Evolutionary conservation across 2,329 filamentous ascomycete genomes (phyloP), one percentile per base, ranked within the genome.

Genomic region (Cercospora zeae-maydis): DNA sequence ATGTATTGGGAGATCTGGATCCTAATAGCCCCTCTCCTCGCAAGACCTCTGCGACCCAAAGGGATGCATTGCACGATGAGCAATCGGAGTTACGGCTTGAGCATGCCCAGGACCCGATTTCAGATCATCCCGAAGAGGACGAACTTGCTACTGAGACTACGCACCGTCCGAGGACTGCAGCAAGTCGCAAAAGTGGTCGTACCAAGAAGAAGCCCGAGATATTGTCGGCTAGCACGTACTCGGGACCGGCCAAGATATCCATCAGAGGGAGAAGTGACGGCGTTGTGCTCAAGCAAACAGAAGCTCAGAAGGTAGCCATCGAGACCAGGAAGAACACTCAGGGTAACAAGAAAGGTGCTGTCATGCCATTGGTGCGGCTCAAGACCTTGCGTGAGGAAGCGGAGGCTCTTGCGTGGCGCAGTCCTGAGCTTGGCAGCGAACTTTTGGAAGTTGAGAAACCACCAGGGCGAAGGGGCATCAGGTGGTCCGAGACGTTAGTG

Each of bases 301-400:
- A 83, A 62, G 79, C 80, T 14, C 81, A 83, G 63, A 78, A 81
- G 61, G 70, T 82, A 8, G 75, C 79, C 10, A 69, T 77, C 10
- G 59, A 77, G 14, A 83, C 81, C 1, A 75, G 77, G 34, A 73
- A 72, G 55, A 83, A 83, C 67, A 83, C 81, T 8, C 75, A 78
- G 42, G 80, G 79, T 70, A 83, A 83, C 70, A 83, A 82, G 63
- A 77, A 78, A 51, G 78, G 77, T 24, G 75, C 77, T 14, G 69
- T 82, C 24, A 70, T 78, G 58, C 80, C 81, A 49, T 73, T 70
- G n/a, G 66, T 78, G 8, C 75, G 78, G 33, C 71, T 83, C 10
- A 71, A 75, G 24, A 79, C 79, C 61, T 71, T 83, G 9, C 71
- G 72, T 19, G 63, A 63, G 14, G 64, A 66, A 21, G 52, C 66